A percentile compares a stretch with the other conserved stretches of the same genome.
These are phyloP conservation scores for Apiospora saccharicola DNA, from an alignment of 2,329 filamentous ascomycete species.

Conservation along the genomic window DNA sequence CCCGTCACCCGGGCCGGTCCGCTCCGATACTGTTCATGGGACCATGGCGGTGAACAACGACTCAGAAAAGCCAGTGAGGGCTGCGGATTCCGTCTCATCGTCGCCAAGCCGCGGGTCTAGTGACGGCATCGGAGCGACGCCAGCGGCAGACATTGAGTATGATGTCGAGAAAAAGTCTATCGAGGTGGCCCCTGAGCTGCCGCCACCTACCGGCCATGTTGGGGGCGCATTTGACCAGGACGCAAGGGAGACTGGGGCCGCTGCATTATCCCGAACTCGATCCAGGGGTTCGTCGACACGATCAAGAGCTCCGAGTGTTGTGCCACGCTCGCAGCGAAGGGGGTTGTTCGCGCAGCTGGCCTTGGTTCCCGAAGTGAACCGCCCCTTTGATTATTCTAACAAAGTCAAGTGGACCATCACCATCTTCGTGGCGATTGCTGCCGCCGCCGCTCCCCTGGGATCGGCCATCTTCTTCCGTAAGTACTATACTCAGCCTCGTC, in stretches of 20 bases:
- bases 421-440: slow-evolving; percentile 77
- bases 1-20: slow-evolving; percentile 17
- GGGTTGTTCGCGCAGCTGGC: slow-evolving; percentile 66
- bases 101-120: background rate
- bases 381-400: slow-evolving; percentile 75
- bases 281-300: slow-evolving; percentile 26
- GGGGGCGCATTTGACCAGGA: background rate
- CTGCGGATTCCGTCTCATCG: background rate
- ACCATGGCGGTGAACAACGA: background rate
- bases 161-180: slow-evolving; percentile 21
- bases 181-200: slow-evolving; percentile 11
- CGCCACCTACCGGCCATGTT: slow-evolving; percentile 18
- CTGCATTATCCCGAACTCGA: background rate
- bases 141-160: background rate
- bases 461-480: slow-evolving; percentile 84
- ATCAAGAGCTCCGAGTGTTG: slow-evolving; percentile 26
- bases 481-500: slow-evolving; percentile 37
- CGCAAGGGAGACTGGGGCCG: background rate
- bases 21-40: background rate
- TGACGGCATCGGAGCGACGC: background rate
- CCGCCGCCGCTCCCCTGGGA: slow-evolving; percentile 80
- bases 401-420: slow-evolving; percentile 88
- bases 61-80: background rate
- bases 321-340: slow-evolving; percentile 25
- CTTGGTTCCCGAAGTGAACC: slow-evolving; percentile 79